phyloP scores from a whole-genome alignment of 768 basidiomycete species.

The Tricholoma flavovirens region DNA sequence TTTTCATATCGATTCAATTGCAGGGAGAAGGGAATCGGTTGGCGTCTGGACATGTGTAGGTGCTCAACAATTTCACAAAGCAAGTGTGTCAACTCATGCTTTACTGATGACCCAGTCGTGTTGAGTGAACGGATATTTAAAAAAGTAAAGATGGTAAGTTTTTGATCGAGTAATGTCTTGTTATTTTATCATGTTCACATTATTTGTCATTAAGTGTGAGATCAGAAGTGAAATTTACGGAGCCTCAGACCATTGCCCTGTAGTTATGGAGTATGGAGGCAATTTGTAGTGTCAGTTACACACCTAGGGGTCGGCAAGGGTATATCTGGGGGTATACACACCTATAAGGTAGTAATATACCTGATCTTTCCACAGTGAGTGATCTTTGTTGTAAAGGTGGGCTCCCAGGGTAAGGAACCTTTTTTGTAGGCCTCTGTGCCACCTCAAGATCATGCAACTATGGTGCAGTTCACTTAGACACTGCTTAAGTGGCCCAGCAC shows the following conservation, averaged over 20 bases:
- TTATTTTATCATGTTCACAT: not conserved
- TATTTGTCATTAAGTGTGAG: slow-evolving; percentile 52
- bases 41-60: slow-evolving; percentile 84
- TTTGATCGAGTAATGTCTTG: not conserved
- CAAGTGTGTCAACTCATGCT: not conserved
- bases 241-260: slow-evolving; percentile 81
- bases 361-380: too few species aligned
- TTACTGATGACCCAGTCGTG: slow-evolving; percentile 54
- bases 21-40: slow-evolving; percentile 74
- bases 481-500: too few species aligned
- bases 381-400: too few species aligned
- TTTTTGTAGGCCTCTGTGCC: too few species aligned
- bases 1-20: slow-evolving; percentile 82
- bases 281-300: slow-evolving; percentile 23
- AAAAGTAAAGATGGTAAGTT: slow-evolving; percentile 53
- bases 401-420: too few species aligned
- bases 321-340: too few species aligned
- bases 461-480: too few species aligned
- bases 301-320: too few species aligned
- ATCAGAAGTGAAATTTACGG: slow-evolving; percentile 83
- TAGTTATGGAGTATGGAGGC: slow-evolving; percentile 69
- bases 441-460: too few species aligned
- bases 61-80: not conserved
- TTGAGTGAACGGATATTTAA: slow-evolving; percentile 63
- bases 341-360: too few species aligned